Percentiles rank a stretch among this genome's conserved stretches.
Evolutionary conservation across 148 eudicot genomes (phyloP).

Genomic region (Heliosperma pusillum): DNA sequence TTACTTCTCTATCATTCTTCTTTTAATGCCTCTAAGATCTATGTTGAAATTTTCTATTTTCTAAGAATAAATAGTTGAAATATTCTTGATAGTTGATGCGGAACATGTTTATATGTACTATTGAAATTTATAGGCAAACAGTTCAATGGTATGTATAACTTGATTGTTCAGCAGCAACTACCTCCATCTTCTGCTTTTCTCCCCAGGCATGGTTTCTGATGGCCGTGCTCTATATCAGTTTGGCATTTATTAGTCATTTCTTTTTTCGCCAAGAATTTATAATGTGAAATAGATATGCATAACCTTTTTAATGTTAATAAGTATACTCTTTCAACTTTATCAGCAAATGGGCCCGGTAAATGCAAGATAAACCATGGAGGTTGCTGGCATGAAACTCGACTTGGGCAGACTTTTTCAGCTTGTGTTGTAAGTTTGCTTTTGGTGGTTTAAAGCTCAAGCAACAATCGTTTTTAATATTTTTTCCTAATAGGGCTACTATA

Average conservation of each 20-base stretch:
- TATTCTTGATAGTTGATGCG: too few species aligned
- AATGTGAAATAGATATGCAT: neutral
- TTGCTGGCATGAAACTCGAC: slow-evolving; percentile 84
- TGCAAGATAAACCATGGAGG: slow-evolving; percentile 89
- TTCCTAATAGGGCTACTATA: too few species aligned
- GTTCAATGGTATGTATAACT: neutral
- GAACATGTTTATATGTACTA: too few species aligned
- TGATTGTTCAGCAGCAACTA: neutral
- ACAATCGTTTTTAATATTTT: too few species aligned
- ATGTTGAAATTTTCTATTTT: too few species aligned
- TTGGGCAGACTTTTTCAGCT: slow-evolving; percentile 75
- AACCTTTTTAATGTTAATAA: neutral
- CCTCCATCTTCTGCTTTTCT: neutral
- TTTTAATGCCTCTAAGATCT: too few species aligned
- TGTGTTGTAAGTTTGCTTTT: slow-evolving; percentile 52
- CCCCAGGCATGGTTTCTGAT: neutral
- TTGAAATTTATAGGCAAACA: neutral
- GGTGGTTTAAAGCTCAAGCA: neutral
- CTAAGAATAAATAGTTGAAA: too few species aligned
- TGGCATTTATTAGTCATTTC: neutral
- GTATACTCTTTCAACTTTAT: slow-evolving; percentile 11
- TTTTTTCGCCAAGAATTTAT: neutral
- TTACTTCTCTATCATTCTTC: too few species aligned
- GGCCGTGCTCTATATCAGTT: neutral
- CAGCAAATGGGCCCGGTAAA: slow-evolving; percentile 90